Evolutionary conservation across 2,329 filamentous ascomycete genomes (phyloP).

Genomic region (Dichotomopilus funicola): DNA sequence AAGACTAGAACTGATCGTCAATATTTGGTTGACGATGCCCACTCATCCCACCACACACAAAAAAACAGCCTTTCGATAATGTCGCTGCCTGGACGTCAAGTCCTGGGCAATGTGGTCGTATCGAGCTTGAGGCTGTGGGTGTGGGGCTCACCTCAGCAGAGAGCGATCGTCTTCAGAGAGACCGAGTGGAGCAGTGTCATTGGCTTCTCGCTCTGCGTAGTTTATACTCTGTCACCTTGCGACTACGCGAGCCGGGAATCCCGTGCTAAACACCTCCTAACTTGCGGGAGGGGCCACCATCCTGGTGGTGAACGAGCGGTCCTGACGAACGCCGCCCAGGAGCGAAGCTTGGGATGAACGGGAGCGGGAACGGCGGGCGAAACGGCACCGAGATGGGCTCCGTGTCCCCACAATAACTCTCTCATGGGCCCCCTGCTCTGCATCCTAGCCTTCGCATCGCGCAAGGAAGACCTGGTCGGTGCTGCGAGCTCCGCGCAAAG

Average conservation of each 20-base stretch:
- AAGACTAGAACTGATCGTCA: too few species aligned
- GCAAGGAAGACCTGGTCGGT: too few species aligned
- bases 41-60: slow-evolving; percentile 1
- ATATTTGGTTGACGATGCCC: slow-evolving; percentile 7
- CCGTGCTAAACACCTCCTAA: too few species aligned
- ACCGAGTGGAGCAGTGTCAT: neutral
- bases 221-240: too few species aligned
- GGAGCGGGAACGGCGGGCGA: slow-evolving; percentile 7
- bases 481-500: too few species aligned
- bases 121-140: slow-evolving; percentile 2
- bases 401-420: too few species aligned
- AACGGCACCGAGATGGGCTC: slow-evolving; percentile 6
- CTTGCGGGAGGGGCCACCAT: neutral
- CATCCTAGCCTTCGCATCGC: too few species aligned
- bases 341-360: neutral
- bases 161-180: neutral
- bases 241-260: too few species aligned
- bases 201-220: neutral
- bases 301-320: neutral
- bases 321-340: slow-evolving; percentile 1
- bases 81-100: slow-evolving; percentile 11
- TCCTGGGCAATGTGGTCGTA: neutral
- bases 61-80: neutral
- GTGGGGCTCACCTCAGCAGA: neutral
- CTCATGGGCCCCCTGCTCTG: too few species aligned